A percentile compares a stretch with the other conserved stretches of the same genome.
These are phyloP conservation scores for Phytophthora europaea DNA, from an alignment of 352 stramenopile species.

Conservation along the genomic window DNA sequence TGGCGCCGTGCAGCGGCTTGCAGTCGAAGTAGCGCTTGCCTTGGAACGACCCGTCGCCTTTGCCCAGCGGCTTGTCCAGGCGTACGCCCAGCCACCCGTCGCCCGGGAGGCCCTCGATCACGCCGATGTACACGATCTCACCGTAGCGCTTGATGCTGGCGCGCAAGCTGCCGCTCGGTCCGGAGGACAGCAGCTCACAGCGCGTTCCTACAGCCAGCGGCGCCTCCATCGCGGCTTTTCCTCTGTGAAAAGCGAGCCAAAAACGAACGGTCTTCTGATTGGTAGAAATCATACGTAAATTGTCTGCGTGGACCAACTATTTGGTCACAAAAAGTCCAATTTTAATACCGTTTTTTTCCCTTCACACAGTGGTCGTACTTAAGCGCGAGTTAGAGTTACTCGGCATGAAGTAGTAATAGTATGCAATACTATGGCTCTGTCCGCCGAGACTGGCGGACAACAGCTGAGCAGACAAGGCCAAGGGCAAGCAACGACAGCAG, in stretches of 20 bases:
- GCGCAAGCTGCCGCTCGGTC: slow-evolving; percentile 47
- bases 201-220: slow-evolving; percentile 47
- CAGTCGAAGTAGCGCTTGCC: slow-evolving; percentile 76
- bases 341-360: no score
- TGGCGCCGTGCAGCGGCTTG: slow-evolving; percentile 64
- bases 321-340: no score
- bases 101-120: slow-evolving; percentile 54
- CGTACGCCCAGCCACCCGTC: slow-evolving; percentile 80
- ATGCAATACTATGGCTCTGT: no score
- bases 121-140: slow-evolving; percentile 72
- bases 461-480: no score
- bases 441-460: no score
- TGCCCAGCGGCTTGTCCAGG: slow-evolving; percentile 80
- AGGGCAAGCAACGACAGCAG: no score
- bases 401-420: no score
- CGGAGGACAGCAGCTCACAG: slow-evolving; percentile 64
- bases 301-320: no score
- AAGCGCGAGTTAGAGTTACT: no score
- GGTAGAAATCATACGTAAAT: not conserved
- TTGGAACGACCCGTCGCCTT: slow-evolving; percentile 71
- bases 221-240: slow-evolving; percentile 1
- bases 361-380: no score
- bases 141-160: slow-evolving; percentile 77
- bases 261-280: not conserved
- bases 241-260: not conserved